phyloP scores from a whole-genome alignment of 2,329 filamentous ascomycete genomes.

The Pseudogymnoascus destructans region DNA sequence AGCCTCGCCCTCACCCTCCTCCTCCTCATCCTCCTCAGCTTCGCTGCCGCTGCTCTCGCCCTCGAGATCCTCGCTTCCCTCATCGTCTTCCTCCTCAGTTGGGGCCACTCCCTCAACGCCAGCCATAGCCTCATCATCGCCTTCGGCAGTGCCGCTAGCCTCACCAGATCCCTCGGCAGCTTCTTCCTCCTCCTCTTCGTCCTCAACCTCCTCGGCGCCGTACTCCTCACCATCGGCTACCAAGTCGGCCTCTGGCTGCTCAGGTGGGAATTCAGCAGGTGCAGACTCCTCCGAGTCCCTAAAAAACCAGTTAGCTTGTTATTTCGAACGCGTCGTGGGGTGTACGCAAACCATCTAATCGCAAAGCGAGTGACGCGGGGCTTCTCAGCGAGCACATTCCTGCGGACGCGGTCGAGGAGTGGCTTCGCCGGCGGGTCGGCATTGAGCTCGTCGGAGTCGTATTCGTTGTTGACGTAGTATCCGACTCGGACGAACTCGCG shows the following conservation, averaged over 20 bases:
- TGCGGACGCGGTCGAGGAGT: slow-evolving; percentile 77
- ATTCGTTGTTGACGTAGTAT: slow-evolving; percentile 99
- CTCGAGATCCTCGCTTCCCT: slow-evolving; percentile 66
- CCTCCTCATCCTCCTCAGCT: slow-evolving; percentile 53
- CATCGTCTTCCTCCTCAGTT: slow-evolving; percentile 51
- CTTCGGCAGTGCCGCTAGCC: slow-evolving; percentile 31
- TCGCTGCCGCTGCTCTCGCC: slow-evolving; percentile 63
- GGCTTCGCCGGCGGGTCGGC: slow-evolving; percentile 86
- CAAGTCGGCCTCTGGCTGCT: slow-evolving; percentile 90
- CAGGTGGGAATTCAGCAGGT: slow-evolving; percentile 88
- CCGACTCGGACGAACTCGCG: slow-evolving; percentile 96
- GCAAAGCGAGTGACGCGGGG: slow-evolving; percentile 93
- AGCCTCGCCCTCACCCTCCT: slow-evolving; percentile 36
- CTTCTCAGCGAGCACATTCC: slow-evolving; percentile 93
- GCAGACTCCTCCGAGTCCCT: slow-evolving; percentile 98
- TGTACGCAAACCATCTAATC: slow-evolving; percentile 79
- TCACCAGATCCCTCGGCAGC: slow-evolving; percentile 39
- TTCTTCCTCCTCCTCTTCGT: slow-evolving; percentile 52
- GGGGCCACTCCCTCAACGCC: slow-evolving; percentile 44
- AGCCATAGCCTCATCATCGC: slow-evolving; percentile 64
- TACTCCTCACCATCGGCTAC: slow-evolving; percentile 79
- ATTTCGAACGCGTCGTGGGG: not conserved
- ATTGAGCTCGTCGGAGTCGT: slow-evolving; percentile 79
- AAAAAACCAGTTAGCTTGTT: slow-evolving; percentile 4
- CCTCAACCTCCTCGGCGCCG: slow-evolving; percentile 76